A percentile compares a stretch with the other conserved stretches of the same genome.
Conservation (phyloP, 139 green algal species). For the Chlamydomonas eustigma region DNA sequence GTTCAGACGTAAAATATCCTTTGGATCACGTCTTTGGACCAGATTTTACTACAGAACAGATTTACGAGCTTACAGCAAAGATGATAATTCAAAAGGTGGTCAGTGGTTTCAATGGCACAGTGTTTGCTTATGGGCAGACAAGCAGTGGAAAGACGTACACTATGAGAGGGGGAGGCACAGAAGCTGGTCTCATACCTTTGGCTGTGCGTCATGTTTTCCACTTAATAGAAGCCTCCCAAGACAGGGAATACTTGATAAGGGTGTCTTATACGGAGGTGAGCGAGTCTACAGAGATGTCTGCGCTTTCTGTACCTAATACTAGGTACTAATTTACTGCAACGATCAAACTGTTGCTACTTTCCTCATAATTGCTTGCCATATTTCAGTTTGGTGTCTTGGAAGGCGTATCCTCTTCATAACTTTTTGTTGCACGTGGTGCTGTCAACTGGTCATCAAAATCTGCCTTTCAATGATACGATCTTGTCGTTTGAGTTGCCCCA, state of each 20-base stretch:
- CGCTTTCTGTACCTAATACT: neutral
- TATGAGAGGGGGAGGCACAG: slow-evolving; percentile 70
- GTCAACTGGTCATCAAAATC: too few relatives aligned
- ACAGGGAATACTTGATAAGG: slow-evolving; percentile 88
- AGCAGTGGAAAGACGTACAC: slow-evolving; percentile 94
- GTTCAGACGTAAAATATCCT: slow-evolving; percentile 53
- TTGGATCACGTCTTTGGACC: slow-evolving; percentile 81
- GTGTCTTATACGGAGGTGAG: slow-evolving; percentile 96
- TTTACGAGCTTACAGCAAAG: slow-evolving; percentile 66
- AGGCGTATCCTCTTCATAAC: too few relatives aligned
- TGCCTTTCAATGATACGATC: too few relatives aligned
- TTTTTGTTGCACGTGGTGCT: too few relatives aligned
- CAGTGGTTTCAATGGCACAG: slow-evolving; percentile 83
- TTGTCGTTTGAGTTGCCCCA: too few relatives aligned
- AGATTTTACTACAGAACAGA: slow-evolving; percentile 44
- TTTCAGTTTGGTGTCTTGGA: too few relatives aligned
- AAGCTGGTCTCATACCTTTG: slow-evolving; percentile 80
- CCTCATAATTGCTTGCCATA: too few relatives aligned
- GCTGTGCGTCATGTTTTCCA: slow-evolving; percentile 61
- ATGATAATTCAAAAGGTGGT: slow-evolving; percentile 72
- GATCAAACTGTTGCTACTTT: neutral
- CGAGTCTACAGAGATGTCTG: too few relatives aligned
- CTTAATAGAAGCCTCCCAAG: slow-evolving; percentile 16
- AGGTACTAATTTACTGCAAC: neutral
- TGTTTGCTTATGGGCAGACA: slow-evolving; percentile 98